Evolutionary conservation across 805 yeast species (phyloP).

Genomic region (Myxozyma kluyveri): DNA sequence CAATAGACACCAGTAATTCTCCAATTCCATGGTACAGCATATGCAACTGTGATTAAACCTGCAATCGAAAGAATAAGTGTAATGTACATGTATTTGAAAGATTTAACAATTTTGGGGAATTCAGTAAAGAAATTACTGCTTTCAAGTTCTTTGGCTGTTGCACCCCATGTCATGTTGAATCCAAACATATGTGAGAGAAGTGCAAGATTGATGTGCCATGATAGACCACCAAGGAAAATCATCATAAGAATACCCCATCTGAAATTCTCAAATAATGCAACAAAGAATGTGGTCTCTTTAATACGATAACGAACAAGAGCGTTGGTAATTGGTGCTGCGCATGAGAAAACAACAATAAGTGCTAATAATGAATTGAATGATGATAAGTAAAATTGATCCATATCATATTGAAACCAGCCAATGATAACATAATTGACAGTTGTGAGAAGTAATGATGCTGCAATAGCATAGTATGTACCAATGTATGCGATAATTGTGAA

Average conservation of each 20-base stretch:
- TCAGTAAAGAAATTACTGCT: constrained; percentile 22
- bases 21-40: constrained; percentile 25
- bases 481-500: constrained; percentile 22
- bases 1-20: constrained; percentile 11
- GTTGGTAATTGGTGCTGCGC: constrained; percentile 15
- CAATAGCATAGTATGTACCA: constrained; percentile 24
- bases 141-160: constrained; percentile 26
- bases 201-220: constrained; percentile 22
- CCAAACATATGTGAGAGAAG: constrained; percentile 22
- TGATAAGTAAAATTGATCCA: constrained; percentile 19
- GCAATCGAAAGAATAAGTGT: neutral
- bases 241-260: constrained; percentile 12
- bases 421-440: constrained; percentile 18
- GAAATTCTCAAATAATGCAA: constrained; percentile 10
- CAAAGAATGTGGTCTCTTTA: constrained; percentile 5
- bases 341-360: constrained; percentile 16
- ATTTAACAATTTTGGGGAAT: constrained; percentile 18
- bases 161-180: constrained; percentile 25
- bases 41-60: constrained; percentile 15
- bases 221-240: constrained; percentile 20
- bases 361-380: constrained; percentile 18
- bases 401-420: constrained; percentile 15
- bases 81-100: constrained; percentile 19
- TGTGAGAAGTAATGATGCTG: constrained; percentile 15
- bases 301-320: constrained; percentile 15